phyloP scores from a whole-genome alignment of 306 rosid species.

The Quercus variabilis region DNA sequence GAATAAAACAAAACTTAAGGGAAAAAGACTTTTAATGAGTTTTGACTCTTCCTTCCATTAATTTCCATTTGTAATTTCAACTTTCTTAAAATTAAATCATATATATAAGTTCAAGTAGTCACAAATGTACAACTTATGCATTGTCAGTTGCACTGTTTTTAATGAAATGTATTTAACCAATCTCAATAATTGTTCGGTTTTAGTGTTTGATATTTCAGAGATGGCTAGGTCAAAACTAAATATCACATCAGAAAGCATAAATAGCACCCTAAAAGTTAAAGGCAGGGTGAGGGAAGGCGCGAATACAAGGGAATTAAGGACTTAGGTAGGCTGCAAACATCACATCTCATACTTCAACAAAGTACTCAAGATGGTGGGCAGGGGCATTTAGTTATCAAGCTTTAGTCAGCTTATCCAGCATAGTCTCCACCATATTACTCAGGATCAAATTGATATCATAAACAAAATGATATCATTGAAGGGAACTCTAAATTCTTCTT shows the following conservation, averaged over 20 bases:
- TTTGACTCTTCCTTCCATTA: neutral
- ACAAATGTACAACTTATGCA: neutral
- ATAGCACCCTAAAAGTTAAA: neutral
- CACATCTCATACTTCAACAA: neutral
- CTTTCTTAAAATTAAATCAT: neutral
- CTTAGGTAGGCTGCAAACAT: neutral
- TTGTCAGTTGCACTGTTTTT: neutral
- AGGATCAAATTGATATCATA: neutral
- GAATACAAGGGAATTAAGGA: neutral
- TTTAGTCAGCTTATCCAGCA: neutral
- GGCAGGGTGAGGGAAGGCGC: neutral
- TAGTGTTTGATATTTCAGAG: neutral
- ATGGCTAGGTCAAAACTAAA: neutral
- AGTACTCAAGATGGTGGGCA: neutral
- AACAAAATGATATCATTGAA: neutral
- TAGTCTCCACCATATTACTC: neutral
- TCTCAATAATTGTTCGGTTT: neutral
- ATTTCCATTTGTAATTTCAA: neutral
- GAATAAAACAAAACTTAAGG: conserved; percentile 10
- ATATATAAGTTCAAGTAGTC: neutral
- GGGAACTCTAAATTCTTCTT: no score
- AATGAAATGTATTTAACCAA: neutral
- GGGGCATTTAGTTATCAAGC: neutral
- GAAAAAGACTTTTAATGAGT: neutral
- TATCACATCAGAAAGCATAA: neutral